Conservation (phyloP, 2,329 filamentous ascomycete genomes). For the Macrophomina tecta region DNA sequence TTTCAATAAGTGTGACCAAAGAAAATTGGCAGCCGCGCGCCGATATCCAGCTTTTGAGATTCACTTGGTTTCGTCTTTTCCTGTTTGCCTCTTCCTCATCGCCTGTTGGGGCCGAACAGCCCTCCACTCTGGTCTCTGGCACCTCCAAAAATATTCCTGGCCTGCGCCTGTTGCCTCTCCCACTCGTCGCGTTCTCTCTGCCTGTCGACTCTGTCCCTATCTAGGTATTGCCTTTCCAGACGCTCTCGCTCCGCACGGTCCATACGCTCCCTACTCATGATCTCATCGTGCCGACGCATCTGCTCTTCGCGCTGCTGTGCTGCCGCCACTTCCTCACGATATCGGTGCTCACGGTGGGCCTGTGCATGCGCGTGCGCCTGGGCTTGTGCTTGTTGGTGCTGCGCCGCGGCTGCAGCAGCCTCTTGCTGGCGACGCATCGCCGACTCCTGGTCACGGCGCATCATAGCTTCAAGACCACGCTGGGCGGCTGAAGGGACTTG, state of each 20-base stretch:
- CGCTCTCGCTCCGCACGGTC: slow-evolving; percentile 8
- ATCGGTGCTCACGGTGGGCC: slow-evolving; percentile 22
- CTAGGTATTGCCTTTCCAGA: not conserved
- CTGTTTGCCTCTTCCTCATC: not conserved
- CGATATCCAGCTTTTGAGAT: not conserved
- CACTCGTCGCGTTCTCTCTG: slow-evolving; percentile 14
- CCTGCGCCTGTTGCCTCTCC: slow-evolving; percentile 2
- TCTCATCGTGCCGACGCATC: slow-evolving; percentile 6
- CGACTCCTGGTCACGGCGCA: slow-evolving; percentile 14
- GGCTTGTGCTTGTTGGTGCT: slow-evolving; percentile 19
- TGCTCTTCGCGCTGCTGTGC: slow-evolving; percentile 17
- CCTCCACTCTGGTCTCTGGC: slow-evolving; percentile 9
- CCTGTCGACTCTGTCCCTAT: not conserved
- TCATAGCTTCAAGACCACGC: slow-evolving; percentile 20
- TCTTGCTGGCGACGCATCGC: slow-evolving; percentile 14
- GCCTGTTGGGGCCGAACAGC: slow-evolving; percentile 8
- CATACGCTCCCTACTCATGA: not conserved
- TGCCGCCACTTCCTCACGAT: slow-evolving; percentile 12
- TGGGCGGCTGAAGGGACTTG: slow-evolving; percentile 20
- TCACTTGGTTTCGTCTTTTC: not conserved
- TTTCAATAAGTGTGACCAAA: not conserved
- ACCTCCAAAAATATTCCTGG: slow-evolving; percentile 21
- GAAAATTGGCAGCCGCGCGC: slow-evolving; percentile 6
- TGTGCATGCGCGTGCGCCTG: slow-evolving; percentile 26
- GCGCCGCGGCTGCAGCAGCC: not conserved